A percentile compares a stretch with the other conserved stretches of the same genome.
Evolutionary conservation across 208 protist genomes (phyloP).

Genomic region (Crithidia fasciculata): DNA sequence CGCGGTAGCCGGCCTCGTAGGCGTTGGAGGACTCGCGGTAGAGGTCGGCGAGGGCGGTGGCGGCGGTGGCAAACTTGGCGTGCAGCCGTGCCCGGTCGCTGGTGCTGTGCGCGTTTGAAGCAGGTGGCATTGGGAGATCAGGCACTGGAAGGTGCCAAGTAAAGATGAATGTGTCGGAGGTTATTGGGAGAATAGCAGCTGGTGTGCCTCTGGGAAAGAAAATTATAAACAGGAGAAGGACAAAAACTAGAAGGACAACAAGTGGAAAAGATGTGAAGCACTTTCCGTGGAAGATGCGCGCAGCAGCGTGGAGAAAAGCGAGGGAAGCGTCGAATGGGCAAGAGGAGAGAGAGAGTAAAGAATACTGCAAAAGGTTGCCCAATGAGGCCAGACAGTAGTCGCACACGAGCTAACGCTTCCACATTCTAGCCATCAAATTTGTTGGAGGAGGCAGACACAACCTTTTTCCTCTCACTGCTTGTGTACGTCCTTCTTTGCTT

Average conservation of each 20-base stretch:
- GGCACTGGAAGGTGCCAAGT: too few species aligned
- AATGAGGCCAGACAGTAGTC: too few species aligned
- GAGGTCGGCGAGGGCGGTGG: slow-evolving; percentile 51
- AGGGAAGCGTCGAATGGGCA: neutral
- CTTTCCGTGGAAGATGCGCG: too few species aligned
- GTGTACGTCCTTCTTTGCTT: too few species aligned
- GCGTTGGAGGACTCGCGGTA: slow-evolving; percentile 55
- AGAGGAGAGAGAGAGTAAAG: neutral
- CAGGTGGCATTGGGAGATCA: slow-evolving; percentile 3
- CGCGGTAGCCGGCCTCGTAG: slow-evolving; percentile 63
- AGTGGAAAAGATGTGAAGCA: neutral
- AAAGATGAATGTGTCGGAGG: too few species aligned
- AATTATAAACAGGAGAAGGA: neutral
- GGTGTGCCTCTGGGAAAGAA: neutral
- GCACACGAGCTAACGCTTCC: too few species aligned
- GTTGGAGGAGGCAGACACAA: too few species aligned
- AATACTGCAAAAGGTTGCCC: too few species aligned
- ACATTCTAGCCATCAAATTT: too few species aligned
- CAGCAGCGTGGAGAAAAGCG: too few species aligned
- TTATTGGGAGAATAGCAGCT: neutral
- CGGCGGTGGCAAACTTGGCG: slow-evolving; percentile 46
- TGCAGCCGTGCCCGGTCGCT: slow-evolving; percentile 38
- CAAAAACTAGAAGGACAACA: neutral
- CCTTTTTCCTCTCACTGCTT: too few species aligned
- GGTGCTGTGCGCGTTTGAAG: slow-evolving; percentile 4